These are phyloP conservation scores for Liquidambar formosana DNA, from an alignment of 164 flowering plant genomes.

Conservation along the genomic window DNA sequence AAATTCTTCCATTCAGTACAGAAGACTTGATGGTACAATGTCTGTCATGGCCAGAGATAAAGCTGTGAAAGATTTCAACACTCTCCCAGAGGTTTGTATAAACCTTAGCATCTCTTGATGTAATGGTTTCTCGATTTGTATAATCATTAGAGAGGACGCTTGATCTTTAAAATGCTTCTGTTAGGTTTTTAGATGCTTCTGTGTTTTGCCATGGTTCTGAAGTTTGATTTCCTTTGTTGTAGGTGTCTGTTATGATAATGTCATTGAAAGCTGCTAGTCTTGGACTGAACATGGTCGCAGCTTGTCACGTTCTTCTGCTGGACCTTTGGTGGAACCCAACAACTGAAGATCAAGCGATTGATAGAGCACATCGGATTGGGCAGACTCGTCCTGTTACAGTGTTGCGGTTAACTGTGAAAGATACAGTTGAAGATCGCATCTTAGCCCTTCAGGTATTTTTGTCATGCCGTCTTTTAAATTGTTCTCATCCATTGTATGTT, in stretches of 20 bases:
- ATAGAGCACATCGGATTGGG: conserved; percentile 94
- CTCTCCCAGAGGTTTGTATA: conserved; percentile 72
- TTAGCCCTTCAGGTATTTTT: conserved; percentile 80
- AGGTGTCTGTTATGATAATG: conserved; percentile 96
- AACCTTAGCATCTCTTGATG: conserved; percentile 2
- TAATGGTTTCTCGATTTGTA: neutral
- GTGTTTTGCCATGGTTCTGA: neutral
- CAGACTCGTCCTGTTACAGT: conserved; percentile 94
- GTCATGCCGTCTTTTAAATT: neutral
- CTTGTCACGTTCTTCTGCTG: conserved; percentile 81
- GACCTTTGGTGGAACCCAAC: conserved; percentile 99
- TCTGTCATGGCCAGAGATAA: conserved; percentile 80
- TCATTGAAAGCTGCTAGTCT: conserved; percentile 97
- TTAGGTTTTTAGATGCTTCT: too few relatives aligned
- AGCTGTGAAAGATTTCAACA: conserved; percentile 89
- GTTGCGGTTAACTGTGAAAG: conserved; percentile 79
- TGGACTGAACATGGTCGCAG: conserved; percentile 95
- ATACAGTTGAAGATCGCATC: conserved; percentile 96
- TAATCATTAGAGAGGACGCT: neutral
- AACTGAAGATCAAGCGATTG: conserved; percentile 95
- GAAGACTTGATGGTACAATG: conserved; percentile 97
- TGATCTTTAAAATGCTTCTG: neutral
- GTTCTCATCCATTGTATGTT: too few relatives aligned
- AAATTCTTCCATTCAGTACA: conserved; percentile 68
- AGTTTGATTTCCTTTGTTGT: conserved; percentile 7